phyloP scores from a whole-genome alignment of 805 yeast species.

The Lipomyces anomalus region DNA sequence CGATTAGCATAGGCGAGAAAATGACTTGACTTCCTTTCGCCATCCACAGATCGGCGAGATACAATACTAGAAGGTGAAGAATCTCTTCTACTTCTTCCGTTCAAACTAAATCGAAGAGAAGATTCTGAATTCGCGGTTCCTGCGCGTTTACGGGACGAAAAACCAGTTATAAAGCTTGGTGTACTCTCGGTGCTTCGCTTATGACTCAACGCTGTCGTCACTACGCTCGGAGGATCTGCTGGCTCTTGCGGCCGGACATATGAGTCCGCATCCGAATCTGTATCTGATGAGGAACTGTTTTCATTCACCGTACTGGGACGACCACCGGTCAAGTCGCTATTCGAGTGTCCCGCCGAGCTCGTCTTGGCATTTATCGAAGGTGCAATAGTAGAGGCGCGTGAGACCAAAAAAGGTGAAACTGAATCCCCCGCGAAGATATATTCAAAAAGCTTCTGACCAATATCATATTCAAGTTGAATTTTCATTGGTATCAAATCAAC shows the following conservation, averaged over 20 bases:
- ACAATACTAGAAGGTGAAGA: background rate
- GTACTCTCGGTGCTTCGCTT: background rate
- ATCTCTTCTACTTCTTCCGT: too few species aligned
- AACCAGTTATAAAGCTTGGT: too few species aligned
- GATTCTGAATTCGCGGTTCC: background rate
- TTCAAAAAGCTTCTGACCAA: conserved; percentile 55
- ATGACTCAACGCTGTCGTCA: background rate
- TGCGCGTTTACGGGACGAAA: background rate
- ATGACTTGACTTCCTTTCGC: background rate
- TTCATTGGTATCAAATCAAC: conserved; percentile 60
- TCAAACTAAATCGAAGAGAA: background rate
- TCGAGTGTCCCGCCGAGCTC: too few species aligned
- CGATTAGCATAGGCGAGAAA: too few species aligned
- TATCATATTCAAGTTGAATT: conserved; percentile 64
- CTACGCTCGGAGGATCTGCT: background rate
- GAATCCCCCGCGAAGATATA: conserved; percentile 64
- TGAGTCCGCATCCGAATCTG: background rate
- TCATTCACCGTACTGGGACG: too few species aligned
- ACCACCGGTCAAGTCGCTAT: background rate
- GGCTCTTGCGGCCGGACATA: too few species aligned
- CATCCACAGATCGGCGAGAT: background rate
- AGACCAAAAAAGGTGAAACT: conserved; percentile 27
- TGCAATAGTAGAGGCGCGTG: conserved; percentile 2
- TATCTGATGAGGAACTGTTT: too few species aligned
- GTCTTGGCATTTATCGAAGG: too few species aligned